These are phyloP conservation scores for Halophytophthora batemanensis DNA, from an alignment of 352 stramenopile genomes.

Conservation along the genomic window DNA sequence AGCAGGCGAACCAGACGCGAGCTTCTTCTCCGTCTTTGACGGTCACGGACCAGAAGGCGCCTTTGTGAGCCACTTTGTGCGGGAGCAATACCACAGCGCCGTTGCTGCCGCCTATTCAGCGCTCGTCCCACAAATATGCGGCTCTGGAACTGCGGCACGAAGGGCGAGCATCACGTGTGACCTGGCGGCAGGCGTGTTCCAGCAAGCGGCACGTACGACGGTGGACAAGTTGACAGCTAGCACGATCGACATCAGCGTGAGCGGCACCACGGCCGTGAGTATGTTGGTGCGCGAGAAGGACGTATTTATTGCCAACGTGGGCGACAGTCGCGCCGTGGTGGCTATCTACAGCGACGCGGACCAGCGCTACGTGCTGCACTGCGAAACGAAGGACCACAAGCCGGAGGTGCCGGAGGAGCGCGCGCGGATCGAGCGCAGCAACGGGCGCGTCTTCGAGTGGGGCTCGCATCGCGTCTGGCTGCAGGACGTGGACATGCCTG, in stretches of 20 bases:
- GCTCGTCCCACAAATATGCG: conserved; percentile 15
- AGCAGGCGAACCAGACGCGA: conserved; percentile 36
- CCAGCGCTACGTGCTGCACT: conserved; percentile 45
- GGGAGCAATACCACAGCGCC: conserved; percentile 60
- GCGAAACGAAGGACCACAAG: conserved; percentile 80
- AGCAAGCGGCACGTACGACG: conserved; percentile 35
- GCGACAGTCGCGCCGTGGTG: conserved; percentile 69
- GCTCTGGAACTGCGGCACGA: not conserved
- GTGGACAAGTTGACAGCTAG: conserved; percentile 41
- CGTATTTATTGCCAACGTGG: conserved; percentile 71
- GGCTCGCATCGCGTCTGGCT: conserved; percentile 80
- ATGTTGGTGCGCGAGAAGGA: conserved; percentile 57
- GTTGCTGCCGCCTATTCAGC: conserved; percentile 41
- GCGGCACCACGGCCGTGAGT: conserved; percentile 66
- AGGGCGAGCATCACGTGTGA: conserved; percentile 35
- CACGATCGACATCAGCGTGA: conserved; percentile 71
- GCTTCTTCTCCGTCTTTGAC: conserved; percentile 78
- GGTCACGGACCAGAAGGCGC: conserved; percentile 73
- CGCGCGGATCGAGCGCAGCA: conserved; percentile 59
- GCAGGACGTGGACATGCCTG: conserved; percentile 81
- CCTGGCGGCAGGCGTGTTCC: conserved; percentile 50
- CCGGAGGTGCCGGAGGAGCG: conserved; percentile 64
- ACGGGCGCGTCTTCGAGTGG: conserved; percentile 83
- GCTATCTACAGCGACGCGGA: conserved; percentile 33
- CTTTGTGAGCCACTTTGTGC: conserved; percentile 69